Evolutionary conservation across 208 protist genomes (phyloP).

Genomic region (Blastocrithidia nonstop): DNA sequence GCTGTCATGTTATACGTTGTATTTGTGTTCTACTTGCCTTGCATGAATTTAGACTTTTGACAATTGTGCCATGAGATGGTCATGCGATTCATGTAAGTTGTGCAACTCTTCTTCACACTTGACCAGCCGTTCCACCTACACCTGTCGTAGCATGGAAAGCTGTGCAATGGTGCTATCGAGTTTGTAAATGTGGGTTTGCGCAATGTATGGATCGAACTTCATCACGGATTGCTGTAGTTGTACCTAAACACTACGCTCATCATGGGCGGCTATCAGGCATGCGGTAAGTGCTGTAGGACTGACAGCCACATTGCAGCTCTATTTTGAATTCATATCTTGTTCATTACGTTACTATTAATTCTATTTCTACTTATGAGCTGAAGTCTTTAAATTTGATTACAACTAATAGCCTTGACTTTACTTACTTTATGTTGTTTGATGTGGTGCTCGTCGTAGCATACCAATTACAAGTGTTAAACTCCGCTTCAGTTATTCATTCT

Average conservation of each 20-base stretch:
- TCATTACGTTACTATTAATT: no score
- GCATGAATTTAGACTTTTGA: conserved; percentile 11
- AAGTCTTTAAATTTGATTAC: no score
- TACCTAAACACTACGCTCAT: conserved; percentile 18
- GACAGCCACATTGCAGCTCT: no score
- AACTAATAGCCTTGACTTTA: no score
- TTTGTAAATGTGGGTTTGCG: conserved; percentile 59
- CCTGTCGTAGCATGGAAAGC: conserved; percentile 53
- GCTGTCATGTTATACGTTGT: conserved; percentile 6
- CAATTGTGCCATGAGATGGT: conserved; percentile 14
- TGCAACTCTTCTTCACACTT: conserved; percentile 17
- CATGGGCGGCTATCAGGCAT: conserved; percentile 19
- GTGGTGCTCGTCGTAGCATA: no score
- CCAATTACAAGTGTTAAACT: conserved; percentile 30
- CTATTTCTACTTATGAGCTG: no score
- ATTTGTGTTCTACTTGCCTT: conserved; percentile 11
- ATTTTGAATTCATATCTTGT: no score
- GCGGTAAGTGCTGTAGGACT: conserved; percentile 1
- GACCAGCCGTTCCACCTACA: conserved; percentile 26
- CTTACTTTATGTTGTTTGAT: no score
- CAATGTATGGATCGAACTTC: conserved; percentile 64
- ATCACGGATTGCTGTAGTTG: conserved; percentile 20
- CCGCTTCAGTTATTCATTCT: conserved; percentile 38
- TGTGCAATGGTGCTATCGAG: conserved; percentile 76
- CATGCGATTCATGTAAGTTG: conserved; percentile 17